These are phyloP conservation scores for Striga hermonthica DNA, from an alignment of 305 asterid species.

Conservation along the genomic window DNA sequence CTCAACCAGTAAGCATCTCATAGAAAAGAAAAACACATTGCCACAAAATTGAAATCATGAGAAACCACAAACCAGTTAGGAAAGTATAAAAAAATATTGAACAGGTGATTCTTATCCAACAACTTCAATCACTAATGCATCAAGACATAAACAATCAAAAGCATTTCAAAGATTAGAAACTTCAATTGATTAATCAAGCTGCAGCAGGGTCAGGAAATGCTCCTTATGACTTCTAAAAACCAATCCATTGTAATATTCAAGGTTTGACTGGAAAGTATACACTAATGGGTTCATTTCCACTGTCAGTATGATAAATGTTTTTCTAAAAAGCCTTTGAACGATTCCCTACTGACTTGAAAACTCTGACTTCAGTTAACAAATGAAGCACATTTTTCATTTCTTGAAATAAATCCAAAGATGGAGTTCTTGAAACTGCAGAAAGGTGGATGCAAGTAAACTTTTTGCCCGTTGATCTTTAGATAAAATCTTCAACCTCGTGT, in stretches of 20 bases:
- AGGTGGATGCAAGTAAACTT: neutral
- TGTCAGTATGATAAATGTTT: neutral
- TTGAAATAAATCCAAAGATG: too few relatives aligned
- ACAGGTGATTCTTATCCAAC: constrained; percentile 2
- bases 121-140: neutral
- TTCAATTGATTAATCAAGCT: constrained; percentile 12
- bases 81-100: neutral
- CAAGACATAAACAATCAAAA: neutral
- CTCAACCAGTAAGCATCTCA: constrained; percentile 22
- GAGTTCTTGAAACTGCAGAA: neutral
- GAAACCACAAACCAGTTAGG: constrained; percentile 1
- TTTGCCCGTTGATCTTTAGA: constrained; percentile 1
- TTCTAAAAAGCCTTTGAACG: neutral
- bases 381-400: too few relatives aligned
- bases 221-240: constrained; percentile 2
- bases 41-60: constrained; percentile 1
- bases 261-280: neutral
- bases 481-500: constrained; percentile 6
- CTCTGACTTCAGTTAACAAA: too few relatives aligned
- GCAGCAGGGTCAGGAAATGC: constrained; percentile 4
- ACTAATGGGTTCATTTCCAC: neutral
- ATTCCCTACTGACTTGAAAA: neutral
- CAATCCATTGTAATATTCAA: neutral
- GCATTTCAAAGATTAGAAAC: constrained; percentile 17
- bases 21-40: neutral